phyloP scores from a whole-genome alignment of 169 alveolate species.

The Besnoitia besnoiti region DNA sequence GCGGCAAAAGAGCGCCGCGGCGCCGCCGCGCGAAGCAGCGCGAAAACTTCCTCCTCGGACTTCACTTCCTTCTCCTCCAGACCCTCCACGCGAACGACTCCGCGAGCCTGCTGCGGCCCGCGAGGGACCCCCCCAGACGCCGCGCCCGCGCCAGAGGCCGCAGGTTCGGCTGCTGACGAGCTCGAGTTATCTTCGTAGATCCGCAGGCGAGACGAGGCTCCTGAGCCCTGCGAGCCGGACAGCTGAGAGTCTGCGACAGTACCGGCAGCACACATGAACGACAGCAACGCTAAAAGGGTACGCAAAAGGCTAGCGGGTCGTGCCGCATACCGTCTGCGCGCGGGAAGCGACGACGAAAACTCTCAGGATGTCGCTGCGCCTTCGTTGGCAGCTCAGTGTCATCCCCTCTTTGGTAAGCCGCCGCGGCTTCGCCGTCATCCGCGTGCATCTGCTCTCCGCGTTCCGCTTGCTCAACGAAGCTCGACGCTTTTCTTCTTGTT shows the following conservation, averaged over 20 bases:
- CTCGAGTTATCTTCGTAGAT: constrained; percentile 6
- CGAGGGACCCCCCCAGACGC: neutral
- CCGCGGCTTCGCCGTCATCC: too few relatives aligned
- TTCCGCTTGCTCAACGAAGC: too few relatives aligned
- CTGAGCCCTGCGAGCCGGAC: neutral
- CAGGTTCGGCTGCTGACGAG: neutral
- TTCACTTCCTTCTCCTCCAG: constrained; percentile 48
- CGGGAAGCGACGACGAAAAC: too few relatives aligned
- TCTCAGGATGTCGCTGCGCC: too few relatives aligned
- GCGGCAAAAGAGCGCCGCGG: constrained; percentile 54
- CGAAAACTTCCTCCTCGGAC: constrained; percentile 12
- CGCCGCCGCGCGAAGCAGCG: constrained; percentile 47
- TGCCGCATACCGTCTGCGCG: too few relatives aligned
- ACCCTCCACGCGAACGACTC: constrained; percentile 46
- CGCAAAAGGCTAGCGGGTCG: too few relatives aligned
- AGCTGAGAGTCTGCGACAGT: neutral
- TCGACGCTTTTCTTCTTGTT: too few relatives aligned
- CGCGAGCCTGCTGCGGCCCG: constrained; percentile 30
- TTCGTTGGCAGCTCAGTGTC: too few relatives aligned
- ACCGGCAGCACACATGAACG: too few relatives aligned
- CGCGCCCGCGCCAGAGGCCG: neutral
- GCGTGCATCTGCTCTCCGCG: too few relatives aligned
- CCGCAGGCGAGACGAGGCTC: neutral
- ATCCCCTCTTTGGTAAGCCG: too few relatives aligned
- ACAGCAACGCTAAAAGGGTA: too few relatives aligned